Evolutionary conservation across 306 rosid species (phyloP).

Genomic region (Senna tora): DNA sequence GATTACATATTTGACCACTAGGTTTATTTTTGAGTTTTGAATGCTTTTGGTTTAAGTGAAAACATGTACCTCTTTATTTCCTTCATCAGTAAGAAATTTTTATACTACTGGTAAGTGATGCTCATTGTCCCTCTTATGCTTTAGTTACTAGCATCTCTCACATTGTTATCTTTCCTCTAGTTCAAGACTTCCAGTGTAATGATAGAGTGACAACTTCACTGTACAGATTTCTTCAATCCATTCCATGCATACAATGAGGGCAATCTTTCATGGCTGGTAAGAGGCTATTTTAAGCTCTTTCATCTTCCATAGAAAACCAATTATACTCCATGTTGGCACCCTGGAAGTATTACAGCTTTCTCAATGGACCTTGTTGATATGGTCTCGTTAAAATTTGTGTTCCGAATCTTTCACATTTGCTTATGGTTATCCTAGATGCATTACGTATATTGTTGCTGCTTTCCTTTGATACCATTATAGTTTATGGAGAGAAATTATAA

Average conservation of each 20-base stretch:
- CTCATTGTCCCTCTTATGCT: not conserved
- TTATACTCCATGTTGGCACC: not conserved
- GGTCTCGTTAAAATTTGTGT: not conserved
- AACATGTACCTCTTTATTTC: not conserved
- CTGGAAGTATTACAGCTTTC: not conserved
- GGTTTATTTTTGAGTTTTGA: not conserved
- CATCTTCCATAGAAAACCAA: slow-evolving; percentile 7
- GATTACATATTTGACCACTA: not conserved
- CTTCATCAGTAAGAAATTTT: not conserved
- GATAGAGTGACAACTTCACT: slow-evolving; percentile 30
- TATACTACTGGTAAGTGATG: not conserved
- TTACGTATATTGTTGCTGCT: slow-evolving; percentile 1
- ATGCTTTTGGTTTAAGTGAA: not conserved
- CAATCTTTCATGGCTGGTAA: slow-evolving; percentile 73
- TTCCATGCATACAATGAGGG: slow-evolving; percentile 79
- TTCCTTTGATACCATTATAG: slow-evolving; percentile 8
- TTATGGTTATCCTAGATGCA: not conserved
- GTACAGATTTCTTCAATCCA: slow-evolving; percentile 66
- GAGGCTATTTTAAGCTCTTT: slow-evolving; percentile 32
- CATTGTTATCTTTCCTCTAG: slow-evolving; percentile 13
- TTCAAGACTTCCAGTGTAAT: not conserved
- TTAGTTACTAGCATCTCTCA: not conserved
- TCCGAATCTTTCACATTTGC: not conserved
- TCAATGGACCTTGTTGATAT: not conserved
- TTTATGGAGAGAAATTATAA: slow-evolving; percentile 5